A percentile compares a stretch with the other conserved stretches of the same genome.
Conservation (phyloP, 352 stramenopile species). For the Phytophthora pinifolia region DNA sequence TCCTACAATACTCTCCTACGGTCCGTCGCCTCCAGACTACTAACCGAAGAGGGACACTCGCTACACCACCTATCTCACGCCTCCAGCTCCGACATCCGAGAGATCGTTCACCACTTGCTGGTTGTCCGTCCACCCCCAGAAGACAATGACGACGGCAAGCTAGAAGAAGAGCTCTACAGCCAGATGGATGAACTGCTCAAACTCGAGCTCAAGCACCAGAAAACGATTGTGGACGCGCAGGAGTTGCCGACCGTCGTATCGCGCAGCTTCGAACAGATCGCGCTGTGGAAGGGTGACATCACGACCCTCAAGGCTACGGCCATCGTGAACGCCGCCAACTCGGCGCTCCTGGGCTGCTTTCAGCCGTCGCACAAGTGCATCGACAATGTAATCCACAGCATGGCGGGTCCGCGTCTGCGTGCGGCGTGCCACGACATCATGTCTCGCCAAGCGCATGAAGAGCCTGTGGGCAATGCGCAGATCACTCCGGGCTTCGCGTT, state of each 20-base stretch:
- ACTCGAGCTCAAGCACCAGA: conserved; percentile 28
- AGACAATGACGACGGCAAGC: conserved; percentile 9
- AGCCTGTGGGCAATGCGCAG: conserved; percentile 48
- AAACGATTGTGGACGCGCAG: conserved; percentile 23
- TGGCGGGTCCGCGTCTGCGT: conserved; percentile 55
- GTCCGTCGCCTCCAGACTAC: conserved; percentile 32
- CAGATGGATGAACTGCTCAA: conserved; percentile 30
- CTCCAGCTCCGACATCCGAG: conserved; percentile 40
- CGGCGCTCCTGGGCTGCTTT: conserved; percentile 66
- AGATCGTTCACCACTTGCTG: conserved; percentile 56
- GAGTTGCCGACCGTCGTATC: no score
- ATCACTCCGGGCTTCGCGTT: conserved; percentile 59
- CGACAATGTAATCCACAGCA: conserved; percentile 75
- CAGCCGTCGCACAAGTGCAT: conserved; percentile 69
- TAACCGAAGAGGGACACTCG: conserved; percentile 39
- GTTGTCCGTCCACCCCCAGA: conserved; percentile 43
- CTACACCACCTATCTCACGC: conserved; percentile 39
- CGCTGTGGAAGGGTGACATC: conserved; percentile 72
- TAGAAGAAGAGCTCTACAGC: conserved; percentile 43
- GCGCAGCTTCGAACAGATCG: conserved; percentile 34
- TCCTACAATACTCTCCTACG: conserved; percentile 39
- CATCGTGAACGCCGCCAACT: conserved; percentile 75
- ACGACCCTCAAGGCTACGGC: conserved; percentile 55
- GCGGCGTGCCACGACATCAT: conserved; percentile 55
- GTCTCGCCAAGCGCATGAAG: conserved; percentile 33